A percentile compares a stretch with the other conserved stretches of the same genome.
These are phyloP conservation scores for Trypanosoma cruzi DNA, from an alignment of 208 protist genomes.

Conservation along the genomic window DNA sequence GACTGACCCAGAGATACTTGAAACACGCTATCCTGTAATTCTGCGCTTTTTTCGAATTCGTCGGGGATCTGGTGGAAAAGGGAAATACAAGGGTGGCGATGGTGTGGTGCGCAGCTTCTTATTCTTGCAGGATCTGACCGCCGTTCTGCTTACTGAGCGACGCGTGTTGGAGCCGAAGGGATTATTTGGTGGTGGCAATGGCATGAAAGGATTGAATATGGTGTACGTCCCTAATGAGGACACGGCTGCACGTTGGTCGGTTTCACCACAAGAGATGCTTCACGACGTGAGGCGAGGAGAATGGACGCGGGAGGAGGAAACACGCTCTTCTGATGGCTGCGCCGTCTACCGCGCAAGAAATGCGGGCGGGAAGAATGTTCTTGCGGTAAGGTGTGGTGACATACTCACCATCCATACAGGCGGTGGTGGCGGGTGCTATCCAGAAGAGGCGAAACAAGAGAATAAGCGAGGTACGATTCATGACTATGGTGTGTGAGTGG, in stretches of 20 bases:
- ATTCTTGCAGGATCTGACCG: constrained; percentile 71
- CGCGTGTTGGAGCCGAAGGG: constrained; percentile 86
- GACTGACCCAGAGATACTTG: constrained; percentile 94
- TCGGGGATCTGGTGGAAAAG: constrained; percentile 78
- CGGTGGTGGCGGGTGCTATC: constrained; percentile 57
- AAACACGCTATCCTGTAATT: constrained; percentile 94
- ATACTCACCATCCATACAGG: constrained; percentile 61
- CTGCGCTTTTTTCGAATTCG: constrained; percentile 87
- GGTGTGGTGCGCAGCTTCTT: constrained; percentile 93
- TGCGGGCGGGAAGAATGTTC: constrained; percentile 66
- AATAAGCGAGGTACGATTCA: too few species aligned
- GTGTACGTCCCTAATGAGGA: constrained; percentile 35
- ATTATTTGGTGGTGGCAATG: constrained; percentile 77
- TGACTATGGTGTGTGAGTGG: too few species aligned
- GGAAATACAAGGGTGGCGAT: constrained; percentile 87
- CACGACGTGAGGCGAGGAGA: constrained; percentile 34
- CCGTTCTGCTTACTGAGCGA: constrained; percentile 93
- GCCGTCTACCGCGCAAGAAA: constrained; percentile 37
- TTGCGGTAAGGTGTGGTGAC: constrained; percentile 49
- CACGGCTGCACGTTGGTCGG: not conserved
- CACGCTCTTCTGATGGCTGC: not conserved
- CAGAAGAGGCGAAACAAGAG: too few species aligned
- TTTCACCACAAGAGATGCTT: constrained; percentile 41
- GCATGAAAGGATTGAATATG: constrained; percentile 71
- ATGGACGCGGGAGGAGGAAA: constrained; percentile 42